Conservation (phyloP, 2,329 filamentous ascomycete genomes). For the Thielaviopsis ethacetica region DNA sequence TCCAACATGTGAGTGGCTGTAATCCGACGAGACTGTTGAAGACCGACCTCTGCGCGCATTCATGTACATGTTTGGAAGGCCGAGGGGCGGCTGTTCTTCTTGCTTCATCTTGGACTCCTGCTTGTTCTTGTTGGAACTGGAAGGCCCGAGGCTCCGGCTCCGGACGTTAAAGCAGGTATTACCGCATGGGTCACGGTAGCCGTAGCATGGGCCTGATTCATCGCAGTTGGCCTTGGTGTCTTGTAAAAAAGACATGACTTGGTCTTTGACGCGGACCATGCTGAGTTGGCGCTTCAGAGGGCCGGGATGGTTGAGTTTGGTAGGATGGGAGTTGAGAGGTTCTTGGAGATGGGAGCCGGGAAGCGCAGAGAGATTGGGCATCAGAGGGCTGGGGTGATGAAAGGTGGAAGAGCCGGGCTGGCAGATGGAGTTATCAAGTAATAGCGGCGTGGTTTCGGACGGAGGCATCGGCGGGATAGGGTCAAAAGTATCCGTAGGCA, state of each 20-base stretch:
- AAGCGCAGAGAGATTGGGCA: background rate
- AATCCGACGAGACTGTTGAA: background rate
- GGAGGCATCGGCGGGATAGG: slow-evolving; percentile 8
- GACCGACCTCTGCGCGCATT: background rate
- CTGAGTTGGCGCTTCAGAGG: slow-evolving; percentile 21
- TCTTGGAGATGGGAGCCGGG: no score
- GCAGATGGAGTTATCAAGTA: background rate
- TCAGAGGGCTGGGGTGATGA: slow-evolving; percentile 27
- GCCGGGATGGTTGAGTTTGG: slow-evolving; percentile 18
- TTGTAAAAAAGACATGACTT: slow-evolving; percentile 47
- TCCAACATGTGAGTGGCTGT: background rate
- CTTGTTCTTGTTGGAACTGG: background rate
- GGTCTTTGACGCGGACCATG: slow-evolving; percentile 35
- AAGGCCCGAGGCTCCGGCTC: background rate
- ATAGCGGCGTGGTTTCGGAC: background rate
- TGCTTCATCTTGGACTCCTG: background rate
- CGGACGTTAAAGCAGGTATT: slow-evolving; percentile 47
- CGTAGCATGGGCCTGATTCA: slow-evolving; percentile 42
- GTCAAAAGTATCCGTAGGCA: background rate
- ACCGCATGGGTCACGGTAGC: slow-evolving; percentile 48
- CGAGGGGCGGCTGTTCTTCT: background rate
- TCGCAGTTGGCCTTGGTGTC: slow-evolving; percentile 49
- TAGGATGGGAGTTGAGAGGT: no score
- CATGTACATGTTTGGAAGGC: background rate
- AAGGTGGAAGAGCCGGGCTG: background rate